Percentiles rank a stretch among this genome's conserved stretches.
Conservation (phyloP, 106 monocot genomes). For the Ottelia alismoides region DNA sequence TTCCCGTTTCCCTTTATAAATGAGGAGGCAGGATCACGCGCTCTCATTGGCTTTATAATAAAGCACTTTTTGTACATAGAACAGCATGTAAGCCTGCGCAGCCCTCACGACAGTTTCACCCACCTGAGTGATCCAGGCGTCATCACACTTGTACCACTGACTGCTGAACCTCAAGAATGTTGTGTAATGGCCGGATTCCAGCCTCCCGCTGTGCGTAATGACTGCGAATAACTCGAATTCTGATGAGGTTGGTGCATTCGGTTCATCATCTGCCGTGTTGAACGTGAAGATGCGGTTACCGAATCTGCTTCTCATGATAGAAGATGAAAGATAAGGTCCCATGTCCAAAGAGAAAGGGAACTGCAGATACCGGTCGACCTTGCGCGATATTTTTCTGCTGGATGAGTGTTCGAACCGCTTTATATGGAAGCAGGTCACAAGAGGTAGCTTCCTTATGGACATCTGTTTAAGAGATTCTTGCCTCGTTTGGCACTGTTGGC, state of each 20-base stretch:
- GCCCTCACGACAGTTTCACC: constrained; percentile 64
- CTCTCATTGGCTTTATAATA: constrained; percentile 63
- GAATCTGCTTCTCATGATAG: constrained; percentile 64
- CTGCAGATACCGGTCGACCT: constrained; percentile 74
- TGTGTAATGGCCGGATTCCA: constrained; percentile 87
- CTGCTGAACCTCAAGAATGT: constrained; percentile 65
- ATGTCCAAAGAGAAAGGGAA: constrained; percentile 87
- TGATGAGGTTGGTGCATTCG: constrained; percentile 31
- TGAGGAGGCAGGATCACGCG: constrained; percentile 18
- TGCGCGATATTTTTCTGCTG: constrained; percentile 57
- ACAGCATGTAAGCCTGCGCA: constrained; percentile 92
- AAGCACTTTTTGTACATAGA: constrained; percentile 84
- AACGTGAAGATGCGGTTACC: constrained; percentile 59
- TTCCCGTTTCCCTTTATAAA: too few species aligned
- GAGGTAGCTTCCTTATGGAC: constrained; percentile 81
- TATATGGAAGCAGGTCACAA: constrained; percentile 81
- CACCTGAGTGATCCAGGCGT: constrained; percentile 79
- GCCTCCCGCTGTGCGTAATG: constrained; percentile 72
- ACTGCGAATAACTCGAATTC: constrained; percentile 93
- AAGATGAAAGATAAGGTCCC: constrained; percentile 67
- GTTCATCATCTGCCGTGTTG: constrained; percentile 39
- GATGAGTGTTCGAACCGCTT: constrained; percentile 90
- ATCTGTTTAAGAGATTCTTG: constrained; percentile 94
- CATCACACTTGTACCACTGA: constrained; percentile 95
- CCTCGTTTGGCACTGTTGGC: constrained; percentile 71